Percentiles rank a stretch among this genome's conserved stretches.
Evolutionary conservation across 140 eudicot species (phyloP).

Genomic region (Stevia rebaudiana): DNA sequence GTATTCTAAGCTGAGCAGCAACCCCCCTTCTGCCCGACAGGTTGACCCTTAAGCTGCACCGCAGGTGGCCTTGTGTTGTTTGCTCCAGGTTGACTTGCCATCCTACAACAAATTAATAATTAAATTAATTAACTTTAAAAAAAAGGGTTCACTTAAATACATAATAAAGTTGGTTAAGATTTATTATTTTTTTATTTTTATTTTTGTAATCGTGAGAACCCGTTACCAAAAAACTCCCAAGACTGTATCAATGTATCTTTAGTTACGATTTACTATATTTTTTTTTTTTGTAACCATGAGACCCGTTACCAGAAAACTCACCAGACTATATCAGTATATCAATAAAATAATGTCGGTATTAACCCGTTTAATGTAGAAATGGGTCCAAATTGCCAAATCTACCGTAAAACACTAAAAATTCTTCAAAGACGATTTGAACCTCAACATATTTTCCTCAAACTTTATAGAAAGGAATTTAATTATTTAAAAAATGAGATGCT

Average conservation of each 20-base stretch:
- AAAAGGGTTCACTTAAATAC: background rate
- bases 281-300: too few species aligned
- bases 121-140: background rate
- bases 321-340: too few species aligned
- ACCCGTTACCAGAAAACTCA: too few species aligned
- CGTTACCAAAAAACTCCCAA: background rate
- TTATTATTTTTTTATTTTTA: background rate
- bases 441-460: background rate
- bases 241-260: too few species aligned
- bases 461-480: background rate
- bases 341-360: background rate
- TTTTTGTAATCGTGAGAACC: background rate
- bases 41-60: conserved; percentile 80
- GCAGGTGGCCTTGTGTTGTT: conserved; percentile 62
- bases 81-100: conserved; percentile 81
- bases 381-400: background rate
- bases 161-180: background rate
- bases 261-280: too few species aligned
- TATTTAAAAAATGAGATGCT: background rate
- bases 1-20: conserved; percentile 63
- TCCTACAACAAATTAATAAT: conserved; percentile 36
- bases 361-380: background rate
- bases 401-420: background rate
- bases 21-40: conserved; percentile 65
- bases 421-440: background rate